A percentile compares a stretch with the other conserved stretches of the same genome.
These are phyloP conservation scores for Thyridium curvatum DNA, from an alignment of 2,329 filamentous ascomycete species.

Conservation along the genomic window DNA sequence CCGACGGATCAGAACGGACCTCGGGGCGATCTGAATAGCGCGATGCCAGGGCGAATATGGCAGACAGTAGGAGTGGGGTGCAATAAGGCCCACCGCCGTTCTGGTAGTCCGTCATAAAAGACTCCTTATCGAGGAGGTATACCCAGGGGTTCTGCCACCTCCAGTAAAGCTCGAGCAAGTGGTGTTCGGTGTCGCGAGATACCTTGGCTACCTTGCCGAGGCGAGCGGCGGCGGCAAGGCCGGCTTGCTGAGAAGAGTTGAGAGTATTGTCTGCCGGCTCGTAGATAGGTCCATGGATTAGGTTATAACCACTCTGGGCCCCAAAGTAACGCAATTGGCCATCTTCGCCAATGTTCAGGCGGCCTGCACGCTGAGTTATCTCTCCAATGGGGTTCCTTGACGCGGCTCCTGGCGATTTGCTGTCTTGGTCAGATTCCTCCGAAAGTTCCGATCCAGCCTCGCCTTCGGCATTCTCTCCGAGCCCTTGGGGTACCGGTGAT, in stretches of 20 bases:
- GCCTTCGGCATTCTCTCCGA: no score
- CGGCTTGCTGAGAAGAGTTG: conserved; percentile 1
- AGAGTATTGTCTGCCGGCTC: no score
- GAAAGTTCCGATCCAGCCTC: no score
- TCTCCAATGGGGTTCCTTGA: no score
- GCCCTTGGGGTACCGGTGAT: no score
- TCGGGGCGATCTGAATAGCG: conserved; percentile 15
- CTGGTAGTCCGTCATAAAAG: conserved; percentile 10
- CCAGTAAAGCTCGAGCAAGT: conserved; percentile 18
- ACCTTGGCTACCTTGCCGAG: no score
- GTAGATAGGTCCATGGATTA: not conserved
- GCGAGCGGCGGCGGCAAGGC: conserved; percentile 5
- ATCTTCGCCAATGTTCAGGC: not conserved
- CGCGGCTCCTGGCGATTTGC: no score
- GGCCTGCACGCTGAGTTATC: not conserved
- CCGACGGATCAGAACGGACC: conserved; percentile 8
- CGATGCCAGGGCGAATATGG: conserved; percentile 14
- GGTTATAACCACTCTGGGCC: not conserved
- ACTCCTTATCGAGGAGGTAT: conserved; percentile 15
- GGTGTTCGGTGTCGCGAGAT: conserved; percentile 6
- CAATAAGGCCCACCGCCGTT: conserved; percentile 9
- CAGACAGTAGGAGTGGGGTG: conserved; percentile 12
- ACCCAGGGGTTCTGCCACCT: conserved; percentile 19
- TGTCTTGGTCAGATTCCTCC: no score
- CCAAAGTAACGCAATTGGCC: conserved; percentile 2